Conservation (phyloP, 805 yeast species). For the Kurtzmaniella cleridarum region DNA sequence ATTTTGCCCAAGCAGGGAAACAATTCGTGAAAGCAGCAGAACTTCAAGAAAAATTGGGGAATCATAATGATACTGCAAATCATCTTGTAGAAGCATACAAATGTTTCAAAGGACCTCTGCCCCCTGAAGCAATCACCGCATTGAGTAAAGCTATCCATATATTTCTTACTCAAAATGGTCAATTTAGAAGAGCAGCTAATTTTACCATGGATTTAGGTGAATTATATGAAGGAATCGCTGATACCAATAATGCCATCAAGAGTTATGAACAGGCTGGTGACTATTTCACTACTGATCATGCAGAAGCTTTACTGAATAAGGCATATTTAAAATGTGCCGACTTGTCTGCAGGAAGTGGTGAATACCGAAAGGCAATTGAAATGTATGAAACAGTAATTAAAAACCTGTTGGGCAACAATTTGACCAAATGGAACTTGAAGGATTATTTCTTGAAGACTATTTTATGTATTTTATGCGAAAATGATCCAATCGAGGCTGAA, state of each 20-base stretch:
- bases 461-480: constrained; percentile 76
- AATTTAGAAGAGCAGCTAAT: constrained; percentile 94
- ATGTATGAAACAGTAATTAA: constrained; percentile 75
- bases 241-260: constrained; percentile 60
- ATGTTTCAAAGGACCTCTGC: constrained; percentile 69
- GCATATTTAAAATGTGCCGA: constrained; percentile 89
- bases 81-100: constrained; percentile 88
- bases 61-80: constrained; percentile 88
- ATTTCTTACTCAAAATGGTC: constrained; percentile 81
- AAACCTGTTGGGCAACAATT: constrained; percentile 64
- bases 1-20: constrained; percentile 69
- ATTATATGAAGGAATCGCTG: constrained; percentile 70
- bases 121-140: constrained; percentile 70
- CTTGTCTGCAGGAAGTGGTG: constrained; percentile 62
- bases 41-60: constrained; percentile 66
- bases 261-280: constrained; percentile 93
- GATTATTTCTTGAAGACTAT: constrained; percentile 85
- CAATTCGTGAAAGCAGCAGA: constrained; percentile 84
- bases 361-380: constrained; percentile 69
- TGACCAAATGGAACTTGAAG: constrained; percentile 87
- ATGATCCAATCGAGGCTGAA: constrained; percentile 81
- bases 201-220: constrained; percentile 88
- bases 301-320: constrained; percentile 84
- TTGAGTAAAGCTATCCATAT: constrained; percentile 72
- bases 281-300: constrained; percentile 91